Conservation (phyloP, 768 basidiomycete species). For the Coprinopsis marcescibilis region DNA sequence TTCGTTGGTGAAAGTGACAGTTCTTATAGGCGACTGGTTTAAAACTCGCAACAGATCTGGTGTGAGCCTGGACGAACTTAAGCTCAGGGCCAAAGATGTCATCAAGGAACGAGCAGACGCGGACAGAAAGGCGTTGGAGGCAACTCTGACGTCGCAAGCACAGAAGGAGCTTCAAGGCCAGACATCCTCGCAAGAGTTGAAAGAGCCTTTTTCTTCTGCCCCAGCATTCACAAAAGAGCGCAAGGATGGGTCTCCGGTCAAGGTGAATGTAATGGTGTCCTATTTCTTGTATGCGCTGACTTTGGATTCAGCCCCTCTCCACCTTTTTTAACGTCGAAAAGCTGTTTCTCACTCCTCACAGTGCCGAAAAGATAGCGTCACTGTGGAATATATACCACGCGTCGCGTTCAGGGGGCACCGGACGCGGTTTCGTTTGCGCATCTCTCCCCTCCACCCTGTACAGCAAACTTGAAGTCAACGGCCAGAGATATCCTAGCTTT, state of each 20-base stretch:
- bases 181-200: too few species aligned
- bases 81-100: conserved; percentile 19
- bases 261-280: conserved; percentile 15
- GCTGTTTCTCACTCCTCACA: conserved; percentile 62
- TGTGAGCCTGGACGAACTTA: conserved; percentile 26
- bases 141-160: conserved; percentile 12
- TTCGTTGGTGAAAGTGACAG: conserved; percentile 12
- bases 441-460: conserved; percentile 71
- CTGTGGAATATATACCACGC: conserved; percentile 91
- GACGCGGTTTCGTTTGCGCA: conserved; percentile 83
- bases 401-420: conserved; percentile 72
- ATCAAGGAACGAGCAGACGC: conserved; percentile 16
- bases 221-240: conserved; percentile 13
- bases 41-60: conserved; percentile 33
- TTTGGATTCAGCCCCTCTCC: conserved; percentile 59
- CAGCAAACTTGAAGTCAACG: conserved; percentile 57
- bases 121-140: conserved; percentile 20
- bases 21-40: conserved; percentile 14
- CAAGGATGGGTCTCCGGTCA: conserved; percentile 15
- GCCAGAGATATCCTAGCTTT: conserved; percentile 68
- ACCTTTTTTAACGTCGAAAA: conserved; percentile 74
- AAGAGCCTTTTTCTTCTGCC: too few species aligned
- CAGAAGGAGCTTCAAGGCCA: conserved; percentile 5
- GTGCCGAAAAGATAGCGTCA: conserved; percentile 65
- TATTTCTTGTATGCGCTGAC: conserved; percentile 3